Base-by-base conservation (phyloP, 192 early-diverging fungal genomes). In the Coemansia sp. region DNA sequence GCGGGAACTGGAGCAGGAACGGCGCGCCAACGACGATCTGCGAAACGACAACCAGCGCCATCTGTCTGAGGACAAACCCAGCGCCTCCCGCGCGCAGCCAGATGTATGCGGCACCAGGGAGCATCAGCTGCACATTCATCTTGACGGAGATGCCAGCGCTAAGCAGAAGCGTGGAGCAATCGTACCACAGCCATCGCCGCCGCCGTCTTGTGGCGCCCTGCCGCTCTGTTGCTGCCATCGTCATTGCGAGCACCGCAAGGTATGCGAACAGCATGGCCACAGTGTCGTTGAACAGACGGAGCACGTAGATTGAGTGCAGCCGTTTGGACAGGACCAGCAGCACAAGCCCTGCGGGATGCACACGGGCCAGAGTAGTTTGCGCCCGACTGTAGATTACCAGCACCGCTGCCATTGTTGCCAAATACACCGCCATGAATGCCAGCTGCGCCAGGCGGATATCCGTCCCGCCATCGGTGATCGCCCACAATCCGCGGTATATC, bases 51-150 rank as follows among this genome's bases (percentile, higher is more conserved):
- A 76, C 41, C 3, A 58, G 66, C 4, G 49, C 61, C 10, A 57
- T 9, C 69, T 74, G 80, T 10, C 18, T 19, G 2, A 40, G n/a
- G 2, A 55, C 66, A 26, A 54, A 16, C 7, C 18, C 61, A 26
- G 57, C 13, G 0, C 78, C 67, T 42, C 78, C 73, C 10, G 37
- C 26, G 12, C 75, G 71, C 75, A 75, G 76, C 75, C 74, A 82
- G 12, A 82, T 45, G 32, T 91, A 74, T 2, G 91, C 94, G 61
- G 90, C 90, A 0, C 90, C 95, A 0, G 97, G 97, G 41, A 94
- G 92, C 75, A 93, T 93, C 9, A 99, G 81, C 21, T 97, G 82
- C 13, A 94, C 88, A 69, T 95, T 97, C 97, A 99, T 99, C 67
- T 99, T 99, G 47, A 98, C 77, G 0, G 95, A 92, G 4, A 97